Evolutionary conservation across 768 basidiomycete genomes (phyloP), one percentile per base, ranked within the genome.

Genomic region (Collybiopsis luxurians): DNA sequence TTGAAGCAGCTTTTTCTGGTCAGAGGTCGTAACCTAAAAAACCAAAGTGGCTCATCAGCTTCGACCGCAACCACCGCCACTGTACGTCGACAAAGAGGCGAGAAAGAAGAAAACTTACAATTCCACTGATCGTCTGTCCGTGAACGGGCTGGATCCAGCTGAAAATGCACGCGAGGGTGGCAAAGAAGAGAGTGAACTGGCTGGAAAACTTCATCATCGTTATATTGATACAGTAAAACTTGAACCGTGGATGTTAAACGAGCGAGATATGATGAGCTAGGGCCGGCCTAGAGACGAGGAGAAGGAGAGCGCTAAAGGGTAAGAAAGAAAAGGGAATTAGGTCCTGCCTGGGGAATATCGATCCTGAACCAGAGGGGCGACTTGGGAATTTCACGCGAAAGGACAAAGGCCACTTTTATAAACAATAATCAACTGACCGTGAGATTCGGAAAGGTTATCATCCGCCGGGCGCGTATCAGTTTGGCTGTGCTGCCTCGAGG

Each of bases 261-360:
- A 49, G 48, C 30, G 48, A 36, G 31, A 36, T 9, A 38, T 17
- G 7, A 38, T 7, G 50, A 1, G 34, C 21, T 51, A 51, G 50
- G 50, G 13, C 50, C 50, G 50, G 50, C 50, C 50, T 51, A 39
- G 38, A 51, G 36, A 51, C 13, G 36, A 39, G 17, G 23, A 26
- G 12, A 21, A 21, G 12, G 44, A 24, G 74, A 1, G 53, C 79
- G 39, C 60, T 79, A 2, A 71, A 60, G 26, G 76, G 77, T 2
- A 51, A 61, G 4, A 56, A 62, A 15, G 77, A 78, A 1, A 62
- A 53, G 13, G 60, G 61, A 17, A 65, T 79, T 4, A 80, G 31
- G 31, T 34, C 31, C 31, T 34, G 31, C 31, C 31, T 34, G 6
- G 31, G 6, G 31, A 34, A 13, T n/a, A n/a, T n/a, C n/a, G n/a